phyloP scores from a whole-genome alignment of 2,329 filamentous ascomycete species.

The Dactylellina cionopaga region DNA sequence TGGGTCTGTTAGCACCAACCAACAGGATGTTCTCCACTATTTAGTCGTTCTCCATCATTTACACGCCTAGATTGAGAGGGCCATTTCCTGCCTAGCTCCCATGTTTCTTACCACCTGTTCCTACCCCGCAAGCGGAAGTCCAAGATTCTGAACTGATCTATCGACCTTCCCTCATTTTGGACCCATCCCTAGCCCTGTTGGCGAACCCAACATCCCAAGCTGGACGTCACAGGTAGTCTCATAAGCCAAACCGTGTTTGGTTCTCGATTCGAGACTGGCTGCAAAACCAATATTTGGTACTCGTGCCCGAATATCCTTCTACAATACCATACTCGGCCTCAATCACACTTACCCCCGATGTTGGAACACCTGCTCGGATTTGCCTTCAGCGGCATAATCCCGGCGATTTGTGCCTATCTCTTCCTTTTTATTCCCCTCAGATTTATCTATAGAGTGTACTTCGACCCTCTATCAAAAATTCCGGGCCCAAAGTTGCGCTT shows the following conservation, averaged over 20 bases:
- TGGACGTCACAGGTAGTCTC: not conserved
- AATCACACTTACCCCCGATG: constrained; percentile 3
- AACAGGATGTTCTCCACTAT: constrained; percentile 10
- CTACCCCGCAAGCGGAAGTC: constrained; percentile 19
- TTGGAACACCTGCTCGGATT: constrained; percentile 19
- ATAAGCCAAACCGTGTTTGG: not conserved
- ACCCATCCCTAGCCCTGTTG: constrained; percentile 4
- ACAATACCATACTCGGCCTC: not conserved
- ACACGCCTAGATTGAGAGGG: constrained; percentile 3
- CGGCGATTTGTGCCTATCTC: constrained; percentile 26
- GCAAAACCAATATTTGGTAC: not conserved
- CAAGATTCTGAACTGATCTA: constrained; percentile 1
- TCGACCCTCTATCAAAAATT: constrained; percentile 59
- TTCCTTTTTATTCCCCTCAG: constrained; percentile 5
- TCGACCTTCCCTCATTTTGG: not conserved
- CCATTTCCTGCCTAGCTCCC: not conserved
- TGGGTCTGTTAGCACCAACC: not conserved
- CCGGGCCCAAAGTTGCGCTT: constrained; percentile 60
- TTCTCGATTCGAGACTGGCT: not conserved
- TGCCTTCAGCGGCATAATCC: constrained; percentile 16
- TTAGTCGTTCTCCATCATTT: not conserved
- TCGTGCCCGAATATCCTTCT: not conserved
- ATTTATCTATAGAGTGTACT: constrained; percentile 57
- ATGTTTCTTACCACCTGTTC: not conserved
- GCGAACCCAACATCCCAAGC: constrained; percentile 13